Evolutionary conservation across 805 yeast species (phyloP), one percentile per base, ranked within the genome.

Genomic region (Wickerhamiella occidentalis): DNA sequence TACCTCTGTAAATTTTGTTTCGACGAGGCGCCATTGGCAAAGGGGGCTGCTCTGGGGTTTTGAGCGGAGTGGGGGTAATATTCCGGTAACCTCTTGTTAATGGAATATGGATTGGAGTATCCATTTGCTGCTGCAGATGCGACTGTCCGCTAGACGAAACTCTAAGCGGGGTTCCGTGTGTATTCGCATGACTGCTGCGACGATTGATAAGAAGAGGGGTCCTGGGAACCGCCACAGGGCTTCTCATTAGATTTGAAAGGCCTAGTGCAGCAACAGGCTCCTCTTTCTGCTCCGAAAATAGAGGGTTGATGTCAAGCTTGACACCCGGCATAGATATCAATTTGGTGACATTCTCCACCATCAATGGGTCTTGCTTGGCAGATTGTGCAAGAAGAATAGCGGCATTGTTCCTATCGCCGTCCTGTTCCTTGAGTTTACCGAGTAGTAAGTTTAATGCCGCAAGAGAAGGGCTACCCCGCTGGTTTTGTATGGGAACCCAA

Each of bases 301-400:
- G 52, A 41, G 61, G 55, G 9, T 75, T 75, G 5, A 80, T 77
- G 51, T 78, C 76, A 17, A 86, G 72, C 51, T 75, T 75, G 17
- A 82, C 85, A 11, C 94, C 92, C 1, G 53, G 45, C 66, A 82
- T 67, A 44, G 72, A 71, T 57, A 86, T 78, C 44, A 92, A 67
- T 40, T 80, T 80, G 55, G 80, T 85, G 54, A 85, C 79, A 0
- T 96, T 86, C 60, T 86, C 96, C 76, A 92, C 86, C 37, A 86
- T 72, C 60, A 71, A 85, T 15, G 94, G 95, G 61, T 92, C 84
- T 54, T 72, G 65, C 52, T 78, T 77, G 50, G 86, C 70, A 0
- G 90, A 85, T 55, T 74, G 77, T 0, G 85, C 73, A 61, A 80
- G 84, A 58, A 78, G 75, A 44, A 80, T 65, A 0, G 82, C 73